These are phyloP conservation scores for Barnettozyma siamensis DNA, from an alignment of 805 yeast genomes.

Conservation along the genomic window DNA sequence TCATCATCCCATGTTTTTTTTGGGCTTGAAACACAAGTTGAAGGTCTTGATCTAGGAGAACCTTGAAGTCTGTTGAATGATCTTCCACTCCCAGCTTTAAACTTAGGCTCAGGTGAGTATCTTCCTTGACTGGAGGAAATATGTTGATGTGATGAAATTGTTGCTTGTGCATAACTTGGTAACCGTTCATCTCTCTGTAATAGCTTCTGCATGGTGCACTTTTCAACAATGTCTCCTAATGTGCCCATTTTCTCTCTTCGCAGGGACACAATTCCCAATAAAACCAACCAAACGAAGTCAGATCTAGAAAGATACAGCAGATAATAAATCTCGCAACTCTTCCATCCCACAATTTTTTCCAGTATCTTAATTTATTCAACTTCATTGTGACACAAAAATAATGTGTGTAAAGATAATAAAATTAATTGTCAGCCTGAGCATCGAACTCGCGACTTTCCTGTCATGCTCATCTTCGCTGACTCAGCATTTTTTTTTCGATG, in stretches of 20 bases:
- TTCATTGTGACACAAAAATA: neutral
- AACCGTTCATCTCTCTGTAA: constrained; percentile 1
- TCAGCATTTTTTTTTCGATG: neutral
- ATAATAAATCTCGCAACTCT: too few species aligned
- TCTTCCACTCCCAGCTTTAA: constrained; percentile 4
- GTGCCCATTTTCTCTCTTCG: neutral
- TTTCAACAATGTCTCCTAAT: neutral
- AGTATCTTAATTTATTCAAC: too few species aligned
- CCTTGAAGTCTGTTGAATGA: neutral
- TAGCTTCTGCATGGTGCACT: neutral
- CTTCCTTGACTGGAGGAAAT: neutral
- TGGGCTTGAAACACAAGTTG: neutral
- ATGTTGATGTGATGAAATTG: constrained; percentile 14
- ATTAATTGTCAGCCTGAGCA: too few species aligned
- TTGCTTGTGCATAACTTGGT: constrained; percentile 22
- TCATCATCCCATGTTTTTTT: too few species aligned
- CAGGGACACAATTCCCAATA: too few species aligned
- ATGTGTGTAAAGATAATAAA: too few species aligned
- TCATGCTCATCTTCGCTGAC: too few species aligned
- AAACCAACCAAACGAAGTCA: too few species aligned
- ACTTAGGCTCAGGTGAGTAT: neutral
- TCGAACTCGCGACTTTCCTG: too few species aligned
- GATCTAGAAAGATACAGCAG: neutral
- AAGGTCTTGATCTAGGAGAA: neutral
- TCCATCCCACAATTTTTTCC: too few species aligned